Percentiles rank a stretch among this genome's conserved stretches.
Evolutionary conservation across 495 filamentous ascomycete genomes (phyloP).

Genomic region (Trichoderma reesei): DNA sequence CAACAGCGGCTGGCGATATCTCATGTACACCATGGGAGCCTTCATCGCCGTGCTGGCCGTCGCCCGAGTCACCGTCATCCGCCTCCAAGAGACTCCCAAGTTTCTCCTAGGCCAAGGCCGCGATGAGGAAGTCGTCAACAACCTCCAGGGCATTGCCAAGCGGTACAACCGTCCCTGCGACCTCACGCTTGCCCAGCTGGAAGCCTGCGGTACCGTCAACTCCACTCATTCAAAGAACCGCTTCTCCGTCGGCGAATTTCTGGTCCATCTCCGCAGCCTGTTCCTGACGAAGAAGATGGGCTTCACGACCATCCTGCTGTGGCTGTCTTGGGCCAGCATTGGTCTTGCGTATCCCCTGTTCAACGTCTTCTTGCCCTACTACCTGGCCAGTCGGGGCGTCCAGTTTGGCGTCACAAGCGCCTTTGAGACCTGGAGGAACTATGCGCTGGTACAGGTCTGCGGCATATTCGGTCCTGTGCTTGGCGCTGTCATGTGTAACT

Average conservation of each 20-base stretch:
- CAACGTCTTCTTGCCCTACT: slow-evolving; percentile 77
- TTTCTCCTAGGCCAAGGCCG: slow-evolving; percentile 61
- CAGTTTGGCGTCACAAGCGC: slow-evolving; percentile 15
- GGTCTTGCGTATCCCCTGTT: slow-evolving; percentile 63
- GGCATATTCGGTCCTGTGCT: slow-evolving; percentile 66
- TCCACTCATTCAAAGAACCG: slow-evolving; percentile 10
- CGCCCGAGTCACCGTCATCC: slow-evolving; percentile 69
- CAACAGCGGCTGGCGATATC: slow-evolving; percentile 68
- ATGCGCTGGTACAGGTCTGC: slow-evolving; percentile 60
- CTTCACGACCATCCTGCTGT: slow-evolving; percentile 40
- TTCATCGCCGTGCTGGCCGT: slow-evolving; percentile 63
- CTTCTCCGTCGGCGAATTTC: slow-evolving; percentile 35
- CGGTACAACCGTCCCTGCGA: slow-evolving; percentile 56
- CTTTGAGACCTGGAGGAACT: slow-evolving; percentile 54
- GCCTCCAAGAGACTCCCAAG: slow-evolving; percentile 77
- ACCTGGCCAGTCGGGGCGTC: slow-evolving; percentile 46
- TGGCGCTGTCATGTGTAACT: slow-evolving; percentile 58
- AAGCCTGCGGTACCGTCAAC: slow-evolving; percentile 39
- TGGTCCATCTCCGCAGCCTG: slow-evolving; percentile 37
- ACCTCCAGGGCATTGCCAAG: slow-evolving; percentile 63
- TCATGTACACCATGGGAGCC: slow-evolving; percentile 60
- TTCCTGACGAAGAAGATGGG: slow-evolving; percentile 40
- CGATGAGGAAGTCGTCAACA: slow-evolving; percentile 62
- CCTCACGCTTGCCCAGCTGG: slow-evolving; percentile 45
- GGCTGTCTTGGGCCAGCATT: slow-evolving; percentile 48